Percentiles rank a stretch among this genome's conserved stretches.
Evolutionary conservation across 2,329 filamentous ascomycete genomes (phyloP).

Genomic region (Sporothrix humicola): DNA sequence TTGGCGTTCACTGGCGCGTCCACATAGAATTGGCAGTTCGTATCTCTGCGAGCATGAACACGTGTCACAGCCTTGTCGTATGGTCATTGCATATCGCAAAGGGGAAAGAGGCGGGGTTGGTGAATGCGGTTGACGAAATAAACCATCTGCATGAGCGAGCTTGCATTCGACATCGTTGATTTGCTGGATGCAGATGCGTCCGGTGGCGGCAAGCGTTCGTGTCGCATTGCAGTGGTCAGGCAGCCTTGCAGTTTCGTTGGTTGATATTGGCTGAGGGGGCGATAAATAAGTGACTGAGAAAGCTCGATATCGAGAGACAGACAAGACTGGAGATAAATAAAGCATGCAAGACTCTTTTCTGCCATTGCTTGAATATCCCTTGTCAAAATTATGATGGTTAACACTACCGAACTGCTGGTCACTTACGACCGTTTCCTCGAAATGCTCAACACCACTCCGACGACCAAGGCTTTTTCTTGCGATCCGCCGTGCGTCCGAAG

Average conservation of each 20-base stretch:
- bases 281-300: no score
- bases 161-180: slow-evolving; percentile 8
- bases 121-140: background rate
- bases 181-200: slow-evolving; percentile 17
- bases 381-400: no score
- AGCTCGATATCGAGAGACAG: background rate
- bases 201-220: background rate
- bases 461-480: background rate
- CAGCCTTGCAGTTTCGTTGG: background rate
- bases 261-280: background rate
- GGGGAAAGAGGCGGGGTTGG: background rate
- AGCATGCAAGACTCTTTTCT: background rate
- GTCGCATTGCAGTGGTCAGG: slow-evolving; percentile 24
- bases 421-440: background rate
- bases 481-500: background rate
- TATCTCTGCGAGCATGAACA: slow-evolving; percentile 9
- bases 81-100: background rate
- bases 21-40: background rate
- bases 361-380: background rate
- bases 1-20: no score
- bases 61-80: slow-evolving; percentile 24
- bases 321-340: slow-evolving; percentile 2
- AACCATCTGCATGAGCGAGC: background rate
- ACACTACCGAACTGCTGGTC: no score
- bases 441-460: background rate